Conservation (phyloP, 441 rosid genomes). For the Viola pubescens region DNA sequence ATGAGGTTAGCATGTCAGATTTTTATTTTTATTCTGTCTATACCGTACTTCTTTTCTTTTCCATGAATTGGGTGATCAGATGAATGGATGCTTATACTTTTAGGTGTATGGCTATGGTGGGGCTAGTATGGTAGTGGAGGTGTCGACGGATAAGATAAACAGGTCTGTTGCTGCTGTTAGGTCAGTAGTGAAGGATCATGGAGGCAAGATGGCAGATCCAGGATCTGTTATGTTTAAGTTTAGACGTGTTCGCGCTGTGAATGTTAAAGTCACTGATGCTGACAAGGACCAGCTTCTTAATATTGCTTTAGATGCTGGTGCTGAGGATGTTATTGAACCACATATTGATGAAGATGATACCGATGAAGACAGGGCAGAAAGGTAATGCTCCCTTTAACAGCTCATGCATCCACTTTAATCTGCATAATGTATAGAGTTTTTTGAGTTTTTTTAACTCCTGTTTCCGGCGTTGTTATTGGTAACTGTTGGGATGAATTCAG, state of each 20-base stretch:
- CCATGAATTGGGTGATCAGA: conserved; percentile 1
- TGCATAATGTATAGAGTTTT: not conserved
- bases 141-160: conserved; percentile 79
- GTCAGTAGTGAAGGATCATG: conserved; percentile 72
- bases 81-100: conserved; percentile 13
- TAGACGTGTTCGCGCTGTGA: conserved; percentile 64
- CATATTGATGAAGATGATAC: conserved; percentile 55
- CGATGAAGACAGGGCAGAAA: conserved; percentile 59
- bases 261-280: conserved; percentile 60
- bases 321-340: conserved; percentile 94
- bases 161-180: conserved; percentile 82
- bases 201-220: conserved; percentile 91
- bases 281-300: conserved; percentile 73
- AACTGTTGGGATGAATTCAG: no score
- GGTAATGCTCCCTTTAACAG: conserved; percentile 27
- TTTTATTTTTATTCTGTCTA: not conserved
- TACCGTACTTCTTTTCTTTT: not conserved
- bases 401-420: no score
- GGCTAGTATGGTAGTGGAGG: conserved; percentile 86
- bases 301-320: conserved; percentile 83
- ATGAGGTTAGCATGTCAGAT: conserved; percentile 46
- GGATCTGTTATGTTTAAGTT: conserved; percentile 93
- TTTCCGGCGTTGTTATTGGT: not conserved
- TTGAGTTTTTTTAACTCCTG: not conserved
- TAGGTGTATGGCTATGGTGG: conserved; percentile 96